Base-by-base conservation (phyloP, 768 basidiomycete genomes). In the Russula ochroleuca region DNA sequence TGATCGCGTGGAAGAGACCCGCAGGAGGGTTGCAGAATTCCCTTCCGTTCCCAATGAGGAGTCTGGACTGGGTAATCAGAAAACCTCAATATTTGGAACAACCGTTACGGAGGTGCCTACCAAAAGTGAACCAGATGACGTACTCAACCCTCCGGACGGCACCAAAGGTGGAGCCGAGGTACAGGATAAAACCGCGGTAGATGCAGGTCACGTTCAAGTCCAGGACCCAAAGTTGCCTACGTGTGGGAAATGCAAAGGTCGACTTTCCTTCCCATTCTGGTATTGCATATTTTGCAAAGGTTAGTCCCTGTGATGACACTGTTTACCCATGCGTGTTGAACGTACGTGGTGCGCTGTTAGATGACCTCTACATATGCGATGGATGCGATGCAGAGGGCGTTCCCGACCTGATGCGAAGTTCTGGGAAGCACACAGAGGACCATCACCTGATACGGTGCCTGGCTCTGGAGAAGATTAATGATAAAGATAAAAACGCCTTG, bases 281-380 rank as follows among this genome's bases (percentile, higher is more conserved):
- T 75, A 70, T 35, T 75, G 73, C 59, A 68, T 71, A 6, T 63
- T 68, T 35, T 75, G 75, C 50, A 57, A 40, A n/a, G 69, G 68
- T 59, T 38, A 14, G 38, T 38, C 14, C 10, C 14, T 6, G 17
- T 1, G 21, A 5, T 19, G 7, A 35, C 2, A 17, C n/a, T 23
- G 1, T 17, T 49, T 43, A 19, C 49, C 17, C 8, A 13, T 38
- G 3, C 57, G 23, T 45, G 19, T 19, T 48, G 28, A 57, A 25
- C 21, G 3, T 1, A 14, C n/a, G 14, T 53, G 17, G 35, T 31
- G 19, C 21, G 14, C 11, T 21, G 33, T 51, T 25, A 52, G 62
- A 65, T 9, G 23, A 68, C 31, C 28, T 64, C 23, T 68, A 58
- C 49, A 61, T 52, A 10, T 70, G 70, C 60, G 58, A 69, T 11